Conservation (phyloP, 2,329 filamentous ascomycete species). For the Penicillium oxalicum region DNA sequence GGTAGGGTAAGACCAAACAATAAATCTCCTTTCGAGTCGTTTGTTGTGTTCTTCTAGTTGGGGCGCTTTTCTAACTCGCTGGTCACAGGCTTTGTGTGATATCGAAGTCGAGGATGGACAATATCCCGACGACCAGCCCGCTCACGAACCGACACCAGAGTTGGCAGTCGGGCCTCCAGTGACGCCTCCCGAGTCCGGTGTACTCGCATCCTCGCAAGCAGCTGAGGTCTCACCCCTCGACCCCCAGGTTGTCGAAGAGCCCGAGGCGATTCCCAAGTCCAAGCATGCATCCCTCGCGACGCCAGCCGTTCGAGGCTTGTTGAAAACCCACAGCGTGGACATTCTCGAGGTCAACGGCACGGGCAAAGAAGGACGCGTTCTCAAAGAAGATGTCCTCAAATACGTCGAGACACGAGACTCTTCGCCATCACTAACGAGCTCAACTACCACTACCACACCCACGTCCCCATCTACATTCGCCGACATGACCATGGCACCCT, state of each 20-base stretch:
- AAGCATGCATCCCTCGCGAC: slow-evolving; percentile 75
- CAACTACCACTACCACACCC: background rate
- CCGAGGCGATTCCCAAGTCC: slow-evolving; percentile 33
- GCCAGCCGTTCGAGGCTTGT: slow-evolving; percentile 82
- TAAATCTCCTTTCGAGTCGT: background rate
- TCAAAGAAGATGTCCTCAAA: slow-evolving; percentile 84
- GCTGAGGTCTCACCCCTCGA: slow-evolving; percentile 14
- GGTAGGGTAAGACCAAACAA: slow-evolving; percentile 52
- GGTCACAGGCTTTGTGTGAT: slow-evolving; percentile 69
- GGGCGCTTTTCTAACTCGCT: background rate
- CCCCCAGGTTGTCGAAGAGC: slow-evolving; percentile 3
- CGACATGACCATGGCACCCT: slow-evolving; percentile 7
- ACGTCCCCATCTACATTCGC: no score
- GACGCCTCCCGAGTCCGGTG: slow-evolving; percentile 10
- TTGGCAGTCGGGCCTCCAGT: slow-evolving; percentile 20
- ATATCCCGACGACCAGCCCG: slow-evolving; percentile 52
- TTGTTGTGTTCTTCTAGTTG: background rate
- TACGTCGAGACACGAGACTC: slow-evolving; percentile 44
- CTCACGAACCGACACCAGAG: slow-evolving; percentile 23
- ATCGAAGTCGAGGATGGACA: slow-evolving; percentile 84
- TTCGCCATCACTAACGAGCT: slow-evolving; percentile 45
- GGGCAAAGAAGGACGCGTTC: slow-evolving; percentile 81
- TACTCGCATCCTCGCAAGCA: slow-evolving; percentile 9
- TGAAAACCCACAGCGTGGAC: slow-evolving; percentile 70
- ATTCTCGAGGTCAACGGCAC: slow-evolving; percentile 76